A percentile compares a stretch with the other conserved stretches of the same genome.
phyloP scores from a whole-genome alignment of 1,284 basidiomycete species.

The Cutaneotrichosporon sp. region DNA sequence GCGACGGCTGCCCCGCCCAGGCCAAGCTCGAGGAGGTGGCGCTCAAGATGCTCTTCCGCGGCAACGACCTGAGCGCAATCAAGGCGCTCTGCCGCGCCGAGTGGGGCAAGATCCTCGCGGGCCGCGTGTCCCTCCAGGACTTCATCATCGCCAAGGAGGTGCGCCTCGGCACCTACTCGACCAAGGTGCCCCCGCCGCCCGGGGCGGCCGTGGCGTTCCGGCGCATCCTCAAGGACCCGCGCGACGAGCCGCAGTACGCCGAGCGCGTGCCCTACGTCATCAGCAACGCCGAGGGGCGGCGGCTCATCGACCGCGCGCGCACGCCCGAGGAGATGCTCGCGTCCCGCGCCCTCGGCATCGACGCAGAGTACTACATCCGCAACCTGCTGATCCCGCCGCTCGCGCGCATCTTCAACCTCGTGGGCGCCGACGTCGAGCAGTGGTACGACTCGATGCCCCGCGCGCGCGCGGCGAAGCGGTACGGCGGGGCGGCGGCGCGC shows the following conservation, averaged over 20 bases:
- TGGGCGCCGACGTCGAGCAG: constrained; percentile 81
- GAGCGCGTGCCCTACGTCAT: constrained; percentile 94
- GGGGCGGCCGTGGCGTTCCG: constrained; percentile 84
- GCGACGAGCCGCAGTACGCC: constrained; percentile 84
- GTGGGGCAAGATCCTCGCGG: constrained; percentile 82
- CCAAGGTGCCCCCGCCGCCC: constrained; percentile 81
- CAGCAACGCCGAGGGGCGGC: constrained; percentile 64
- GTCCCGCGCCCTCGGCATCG: constrained; percentile 69
- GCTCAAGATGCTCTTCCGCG: constrained; percentile 87
- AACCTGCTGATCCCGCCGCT: constrained; percentile 85
- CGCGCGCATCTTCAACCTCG: constrained; percentile 84
- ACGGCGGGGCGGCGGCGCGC: constrained; percentile 6
- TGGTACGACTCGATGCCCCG: constrained; percentile 90
- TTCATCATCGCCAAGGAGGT: constrained; percentile 96
- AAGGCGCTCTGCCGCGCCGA: constrained; percentile 84
- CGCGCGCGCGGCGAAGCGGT: constrained; percentile 55
- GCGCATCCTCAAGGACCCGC: constrained; percentile 71
- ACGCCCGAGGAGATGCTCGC: constrained; percentile 75
- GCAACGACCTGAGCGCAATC: constrained; percentile 81
- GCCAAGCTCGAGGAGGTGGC: constrained; percentile 85
- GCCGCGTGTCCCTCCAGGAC: constrained; percentile 79
- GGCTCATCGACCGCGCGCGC: constrained; percentile 79
- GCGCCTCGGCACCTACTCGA: constrained; percentile 87
- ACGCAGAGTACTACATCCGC: constrained; percentile 88
- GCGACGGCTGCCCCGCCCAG: constrained; percentile 85